Percentiles rank a stretch among this genome's conserved stretches.
These are phyloP conservation scores for Podospora didyma DNA, from an alignment of 495 filamentous ascomycete genomes.

Conservation along the genomic window DNA sequence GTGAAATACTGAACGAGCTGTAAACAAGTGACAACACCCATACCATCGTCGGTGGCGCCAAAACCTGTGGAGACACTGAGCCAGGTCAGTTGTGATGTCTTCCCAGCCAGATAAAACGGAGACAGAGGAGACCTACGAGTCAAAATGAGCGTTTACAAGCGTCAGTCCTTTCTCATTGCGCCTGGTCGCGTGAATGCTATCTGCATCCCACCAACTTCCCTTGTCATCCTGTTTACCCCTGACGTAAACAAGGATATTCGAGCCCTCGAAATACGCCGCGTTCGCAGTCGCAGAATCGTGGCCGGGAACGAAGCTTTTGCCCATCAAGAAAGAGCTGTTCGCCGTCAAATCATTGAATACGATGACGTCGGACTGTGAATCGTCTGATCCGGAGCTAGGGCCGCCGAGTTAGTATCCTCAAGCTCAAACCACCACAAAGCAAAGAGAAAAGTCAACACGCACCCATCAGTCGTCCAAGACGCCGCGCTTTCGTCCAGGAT, in stretches of 20 bases:
- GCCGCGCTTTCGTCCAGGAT: constrained; percentile 59
- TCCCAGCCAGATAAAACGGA: neutral
- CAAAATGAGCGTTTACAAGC: constrained; percentile 93
- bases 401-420: neutral
- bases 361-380: constrained; percentile 39
- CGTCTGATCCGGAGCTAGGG: constrained; percentile 6
- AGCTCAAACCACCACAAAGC: neutral
- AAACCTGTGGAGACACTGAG: constrained; percentile 77
- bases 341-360: constrained; percentile 75
- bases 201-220: constrained; percentile 59
- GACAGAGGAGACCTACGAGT: constrained; percentile 40
- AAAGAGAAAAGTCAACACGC: constrained; percentile 11
- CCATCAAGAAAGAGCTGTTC: constrained; percentile 61
- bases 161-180: constrained; percentile 67
- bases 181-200: constrained; percentile 32
- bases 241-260: constrained; percentile 89
- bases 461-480: constrained; percentile 26
- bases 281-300: constrained; percentile 1
- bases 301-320: constrained; percentile 17
- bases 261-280: constrained; percentile 83
- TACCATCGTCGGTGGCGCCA: constrained; percentile 91
- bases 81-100: constrained; percentile 6
- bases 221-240: constrained; percentile 70
- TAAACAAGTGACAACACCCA: constrained; percentile 79
- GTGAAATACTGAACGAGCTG: constrained; percentile 91